These are phyloP conservation scores for Populus alba DNA, from an alignment of 345 rosid species.

Conservation along the genomic window DNA sequence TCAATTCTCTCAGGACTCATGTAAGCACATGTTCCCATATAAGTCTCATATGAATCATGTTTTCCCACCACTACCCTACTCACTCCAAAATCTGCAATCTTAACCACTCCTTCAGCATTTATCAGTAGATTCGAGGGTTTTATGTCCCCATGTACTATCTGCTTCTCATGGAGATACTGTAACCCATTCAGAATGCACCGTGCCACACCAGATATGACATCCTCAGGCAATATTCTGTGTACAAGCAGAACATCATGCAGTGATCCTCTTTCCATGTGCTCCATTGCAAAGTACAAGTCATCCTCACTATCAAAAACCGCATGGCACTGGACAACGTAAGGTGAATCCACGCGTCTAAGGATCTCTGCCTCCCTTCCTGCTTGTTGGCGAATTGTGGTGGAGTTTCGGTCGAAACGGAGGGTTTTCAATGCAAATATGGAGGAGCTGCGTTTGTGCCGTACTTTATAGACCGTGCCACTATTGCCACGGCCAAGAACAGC, in stretches of 20 bases:
- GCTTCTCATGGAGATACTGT: conserved; percentile 43
- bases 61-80: conserved; percentile 38
- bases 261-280: conserved; percentile 60
- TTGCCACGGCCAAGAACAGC: conserved; percentile 56
- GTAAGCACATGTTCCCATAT: conserved; percentile 62
- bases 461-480: conserved; percentile 62
- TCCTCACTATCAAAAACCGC: conserved; percentile 36
- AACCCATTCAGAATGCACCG: conserved; percentile 44
- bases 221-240: conserved; percentile 27
- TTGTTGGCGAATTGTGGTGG: conserved; percentile 20
- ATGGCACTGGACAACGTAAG: conserved; percentile 48
- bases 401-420: conserved; percentile 34
- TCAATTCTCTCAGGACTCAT: conserved; percentile 74
- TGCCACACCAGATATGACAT: conserved; percentile 36
- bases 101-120: conserved; percentile 43
- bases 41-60: conserved; percentile 12
- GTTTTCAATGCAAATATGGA: conserved; percentile 50
- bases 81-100: conserved; percentile 72
- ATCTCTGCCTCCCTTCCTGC: conserved; percentile 49
- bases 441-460: conserved; percentile 32
- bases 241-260: conserved; percentile 33
- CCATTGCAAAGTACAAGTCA: conserved; percentile 59
- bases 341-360: conserved; percentile 47
- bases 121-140: conserved; percentile 66
- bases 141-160: conserved; percentile 65